These are phyloP conservation scores for Kockovaella imperatae DNA, from an alignment of 768 basidiomycete species.

Conservation along the genomic window DNA sequence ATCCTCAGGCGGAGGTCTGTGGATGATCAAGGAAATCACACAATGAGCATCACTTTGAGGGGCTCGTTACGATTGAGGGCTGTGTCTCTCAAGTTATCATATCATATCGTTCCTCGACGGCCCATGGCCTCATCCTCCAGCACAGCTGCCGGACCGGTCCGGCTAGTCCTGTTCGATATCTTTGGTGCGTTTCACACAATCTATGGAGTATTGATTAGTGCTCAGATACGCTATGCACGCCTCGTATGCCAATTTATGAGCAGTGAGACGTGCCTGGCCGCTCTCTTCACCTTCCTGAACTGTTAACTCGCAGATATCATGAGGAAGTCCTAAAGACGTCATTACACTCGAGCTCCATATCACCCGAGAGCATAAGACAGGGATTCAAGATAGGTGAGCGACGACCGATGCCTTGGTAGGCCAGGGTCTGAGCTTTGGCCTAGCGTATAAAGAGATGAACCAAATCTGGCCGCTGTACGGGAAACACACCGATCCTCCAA, in stretches of 20 bases:
- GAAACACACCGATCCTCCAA: conserved; percentile 18
- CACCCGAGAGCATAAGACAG: conserved; percentile 18
- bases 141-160: no score
- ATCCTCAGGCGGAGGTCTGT: no score
- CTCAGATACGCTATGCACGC: conserved; percentile 41
- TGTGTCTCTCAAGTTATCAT: no score
- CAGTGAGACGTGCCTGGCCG: conserved; percentile 24
- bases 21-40: no score
- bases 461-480: conserved; percentile 33
- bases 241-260: conserved; percentile 36
- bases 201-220: background rate
- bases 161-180: conserved; percentile 41
- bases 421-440: background rate
- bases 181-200: conserved; percentile 28
- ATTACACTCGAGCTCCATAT: conserved; percentile 26
- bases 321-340: conserved; percentile 42
- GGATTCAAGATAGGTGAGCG: conserved; percentile 36
- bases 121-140: no score
- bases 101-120: no score
- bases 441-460: conserved; percentile 33
- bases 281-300: background rate
- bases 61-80: no score
- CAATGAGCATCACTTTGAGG: no score
- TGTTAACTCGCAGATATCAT: conserved; percentile 25
- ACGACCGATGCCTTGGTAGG: background rate